phyloP scores from a whole-genome alignment of 2,329 filamentous ascomycete genomes.

The Chaetomium sp. region DNA sequence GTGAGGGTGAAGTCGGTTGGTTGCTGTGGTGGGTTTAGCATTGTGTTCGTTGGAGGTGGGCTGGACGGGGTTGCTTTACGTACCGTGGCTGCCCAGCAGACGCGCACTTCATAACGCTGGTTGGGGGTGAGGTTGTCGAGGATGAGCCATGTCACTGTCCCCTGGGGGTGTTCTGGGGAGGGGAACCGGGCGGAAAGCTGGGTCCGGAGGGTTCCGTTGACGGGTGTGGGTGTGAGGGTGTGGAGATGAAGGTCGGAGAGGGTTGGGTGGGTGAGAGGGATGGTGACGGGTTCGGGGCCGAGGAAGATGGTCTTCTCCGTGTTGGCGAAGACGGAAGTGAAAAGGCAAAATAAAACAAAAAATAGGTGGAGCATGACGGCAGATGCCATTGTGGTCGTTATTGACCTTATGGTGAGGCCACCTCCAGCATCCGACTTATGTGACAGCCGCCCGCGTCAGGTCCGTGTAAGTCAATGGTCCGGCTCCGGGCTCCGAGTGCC shows the following conservation, averaged over 20 bases:
- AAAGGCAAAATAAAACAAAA: slow-evolving; percentile 25
- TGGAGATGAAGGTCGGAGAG: slow-evolving; percentile 65
- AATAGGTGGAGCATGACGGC: not conserved
- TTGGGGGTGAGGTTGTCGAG: slow-evolving; percentile 69
- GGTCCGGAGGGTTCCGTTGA: slow-evolving; percentile 57
- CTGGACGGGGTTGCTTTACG: slow-evolving; percentile 41
- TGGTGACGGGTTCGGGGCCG: slow-evolving; percentile 61
- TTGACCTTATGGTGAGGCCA: not conserved
- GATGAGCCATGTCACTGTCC: slow-evolving; percentile 75
- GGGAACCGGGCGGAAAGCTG: slow-evolving; percentile 71
- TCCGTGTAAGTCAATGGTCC: not conserved
- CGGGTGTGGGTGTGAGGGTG: slow-evolving; percentile 65
- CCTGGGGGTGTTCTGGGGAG: slow-evolving; percentile 52
- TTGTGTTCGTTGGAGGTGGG: not conserved
- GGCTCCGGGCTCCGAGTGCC: slow-evolving; percentile 1
- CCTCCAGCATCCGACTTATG: not conserved
- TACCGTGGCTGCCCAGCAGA: slow-evolving; percentile 94
- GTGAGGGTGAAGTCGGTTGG: slow-evolving; percentile 77
- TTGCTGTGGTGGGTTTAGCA: slow-evolving; percentile 59
- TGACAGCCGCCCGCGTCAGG: not conserved
- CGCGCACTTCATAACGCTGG: slow-evolving; percentile 83
- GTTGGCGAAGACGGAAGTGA: slow-evolving; percentile 60
- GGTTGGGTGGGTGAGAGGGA: slow-evolving; percentile 58
- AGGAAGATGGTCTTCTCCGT: slow-evolving; percentile 90
- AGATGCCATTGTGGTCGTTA: not conserved